Evolutionary conservation across 2,329 filamentous ascomycete species (phyloP).

Genomic region (Alternaria rosae): DNA sequence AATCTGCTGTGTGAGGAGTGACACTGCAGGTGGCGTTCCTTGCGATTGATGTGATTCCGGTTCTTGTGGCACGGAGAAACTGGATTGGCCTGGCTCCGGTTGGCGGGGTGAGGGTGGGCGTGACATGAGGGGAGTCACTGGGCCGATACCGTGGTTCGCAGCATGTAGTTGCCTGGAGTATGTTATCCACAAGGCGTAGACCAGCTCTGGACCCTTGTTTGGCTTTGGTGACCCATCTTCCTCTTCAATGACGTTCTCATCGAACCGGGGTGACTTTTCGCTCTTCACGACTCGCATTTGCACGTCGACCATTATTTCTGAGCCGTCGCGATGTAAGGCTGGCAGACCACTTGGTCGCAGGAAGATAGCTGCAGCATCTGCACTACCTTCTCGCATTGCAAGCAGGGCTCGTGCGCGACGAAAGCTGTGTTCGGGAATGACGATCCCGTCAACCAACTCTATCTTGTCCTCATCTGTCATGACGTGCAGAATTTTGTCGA

Average conservation of each 20-base stretch:
- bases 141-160: slow-evolving; percentile 66
- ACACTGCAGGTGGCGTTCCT: slow-evolving; percentile 50
- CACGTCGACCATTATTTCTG: slow-evolving; percentile 90
- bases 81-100: slow-evolving; percentile 76
- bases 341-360: slow-evolving; percentile 83
- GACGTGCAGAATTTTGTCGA: slow-evolving; percentile 82
- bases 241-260: slow-evolving; percentile 71
- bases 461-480: slow-evolving; percentile 88
- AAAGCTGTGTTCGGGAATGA: slow-evolving; percentile 96
- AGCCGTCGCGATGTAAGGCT: slow-evolving; percentile 88
- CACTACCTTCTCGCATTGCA: slow-evolving; percentile 80
- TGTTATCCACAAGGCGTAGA: slow-evolving; percentile 96
- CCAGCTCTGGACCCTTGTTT: slow-evolving; percentile 69
- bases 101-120: slow-evolving; percentile 78
- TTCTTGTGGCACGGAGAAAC: slow-evolving; percentile 48
- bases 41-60: slow-evolving; percentile 45
- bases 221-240: slow-evolving; percentile 55
- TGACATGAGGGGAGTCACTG: slow-evolving; percentile 69
- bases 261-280: slow-evolving; percentile 62
- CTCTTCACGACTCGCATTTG: slow-evolving; percentile 97
- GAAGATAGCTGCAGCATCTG: slow-evolving; percentile 78
- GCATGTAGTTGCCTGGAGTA: slow-evolving; percentile 94
- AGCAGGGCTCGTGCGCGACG: slow-evolving; percentile 85
- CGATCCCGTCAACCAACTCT: slow-evolving; percentile 87
- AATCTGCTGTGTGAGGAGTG: slow-evolving; percentile 60